These are phyloP conservation scores for Noccaea caerulescens DNA, from an alignment of 345 rosid species.

Conservation along the genomic window DNA sequence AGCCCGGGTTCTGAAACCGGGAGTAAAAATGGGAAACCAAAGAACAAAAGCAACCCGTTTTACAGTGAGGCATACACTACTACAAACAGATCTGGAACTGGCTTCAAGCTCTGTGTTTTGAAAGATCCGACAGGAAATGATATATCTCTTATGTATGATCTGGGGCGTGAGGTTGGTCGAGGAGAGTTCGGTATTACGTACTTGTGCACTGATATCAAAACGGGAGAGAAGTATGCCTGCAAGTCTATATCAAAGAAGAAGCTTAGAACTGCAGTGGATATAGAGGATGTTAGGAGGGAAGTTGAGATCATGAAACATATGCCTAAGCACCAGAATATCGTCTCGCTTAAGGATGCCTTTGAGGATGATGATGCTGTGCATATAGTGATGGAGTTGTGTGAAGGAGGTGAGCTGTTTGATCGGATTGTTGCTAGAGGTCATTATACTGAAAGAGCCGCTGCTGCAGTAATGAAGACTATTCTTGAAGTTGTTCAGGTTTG, in stretches of 20 bases:
- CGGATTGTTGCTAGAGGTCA: conserved; percentile 92
- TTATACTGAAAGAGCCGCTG: conserved; percentile 91
- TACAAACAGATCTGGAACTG: conserved; percentile 49
- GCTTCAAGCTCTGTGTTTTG: conserved; percentile 60
- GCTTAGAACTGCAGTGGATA: conserved; percentile 79
- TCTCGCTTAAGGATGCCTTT: conserved; percentile 64
- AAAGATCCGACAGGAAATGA: conserved; percentile 72
- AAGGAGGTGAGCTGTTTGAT: conserved; percentile 91
- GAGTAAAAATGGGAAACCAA: conserved; percentile 49
- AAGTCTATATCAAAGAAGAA: conserved; percentile 89
- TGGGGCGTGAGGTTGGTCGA: conserved; percentile 88
- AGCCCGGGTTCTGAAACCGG: conserved; percentile 50
- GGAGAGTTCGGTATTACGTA: conserved; percentile 89
- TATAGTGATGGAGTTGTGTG: conserved; percentile 91
- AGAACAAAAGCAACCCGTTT: conserved; percentile 61
- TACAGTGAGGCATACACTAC: conserved; percentile 55
- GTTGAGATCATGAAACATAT: conserved; percentile 88
- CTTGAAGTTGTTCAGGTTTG: conserved; percentile 90
- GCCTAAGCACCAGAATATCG: conserved; percentile 76
- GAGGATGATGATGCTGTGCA: conserved; percentile 88
- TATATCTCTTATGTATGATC: conserved; percentile 59
- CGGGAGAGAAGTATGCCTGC: conserved; percentile 70
- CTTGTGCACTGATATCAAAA: conserved; percentile 63
- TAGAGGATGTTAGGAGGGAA: conserved; percentile 92
- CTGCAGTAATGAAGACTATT: conserved; percentile 73